Evolutionary conservation across 257 asterid genomes (phyloP).

Genomic region (Solanum bulbocastanum): DNA sequence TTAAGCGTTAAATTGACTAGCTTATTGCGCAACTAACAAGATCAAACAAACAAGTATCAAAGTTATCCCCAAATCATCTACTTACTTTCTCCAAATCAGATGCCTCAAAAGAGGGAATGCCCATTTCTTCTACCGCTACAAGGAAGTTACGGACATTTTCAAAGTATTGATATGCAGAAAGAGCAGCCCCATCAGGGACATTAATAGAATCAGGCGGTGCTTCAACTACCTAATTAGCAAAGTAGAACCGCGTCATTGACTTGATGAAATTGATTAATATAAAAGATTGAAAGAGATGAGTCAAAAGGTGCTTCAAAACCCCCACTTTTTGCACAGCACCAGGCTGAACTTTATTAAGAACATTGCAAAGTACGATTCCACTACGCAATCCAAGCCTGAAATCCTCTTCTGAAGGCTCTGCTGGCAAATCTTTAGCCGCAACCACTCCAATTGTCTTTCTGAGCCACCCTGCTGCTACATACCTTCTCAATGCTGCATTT

Average conservation of each 20-base stretch:
- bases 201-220: constrained; percentile 45
- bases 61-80: not conserved
- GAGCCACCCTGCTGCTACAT: constrained; percentile 79
- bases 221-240: constrained; percentile 54
- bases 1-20: not conserved
- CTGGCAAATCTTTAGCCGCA: constrained; percentile 81
- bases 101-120: constrained; percentile 80
- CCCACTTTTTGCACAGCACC: constrained; percentile 76
- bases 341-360: constrained; percentile 67
- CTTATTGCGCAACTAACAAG: not conserved
- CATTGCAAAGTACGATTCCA: constrained; percentile 89
- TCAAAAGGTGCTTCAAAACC: not conserved
- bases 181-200: constrained; percentile 81
- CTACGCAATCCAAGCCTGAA: constrained; percentile 81
- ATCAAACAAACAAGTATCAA: not conserved
- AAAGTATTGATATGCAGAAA: constrained; percentile 71
- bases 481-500: constrained; percentile 74
- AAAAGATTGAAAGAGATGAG: not conserved
- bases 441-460: constrained; percentile 87
- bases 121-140: constrained; percentile 56
- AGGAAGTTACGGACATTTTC: constrained; percentile 86
- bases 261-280: not conserved
- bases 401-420: constrained; percentile 87
- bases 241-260: not conserved
- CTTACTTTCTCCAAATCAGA: constrained; percentile 81